A percentile compares a stretch with the other conserved stretches of the same genome.
These are phyloP conservation scores for Talaromyces stipitatus DNA, from an alignment of 495 filamentous ascomycete genomes.

Conservation along the genomic window DNA sequence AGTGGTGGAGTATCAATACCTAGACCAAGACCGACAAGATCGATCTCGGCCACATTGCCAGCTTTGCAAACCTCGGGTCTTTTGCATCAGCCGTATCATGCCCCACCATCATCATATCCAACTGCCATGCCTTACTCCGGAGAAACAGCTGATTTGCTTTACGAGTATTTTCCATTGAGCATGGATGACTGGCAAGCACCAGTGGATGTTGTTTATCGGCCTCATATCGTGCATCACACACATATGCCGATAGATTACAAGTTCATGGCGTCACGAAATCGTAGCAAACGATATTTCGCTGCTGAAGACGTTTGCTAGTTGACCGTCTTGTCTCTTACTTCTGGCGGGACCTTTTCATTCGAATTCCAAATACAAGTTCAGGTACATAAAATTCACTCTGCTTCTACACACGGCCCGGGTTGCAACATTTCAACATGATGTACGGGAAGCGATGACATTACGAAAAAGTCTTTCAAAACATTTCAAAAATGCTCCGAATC, in stretches of 20 bases:
- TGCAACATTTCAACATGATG: not conserved
- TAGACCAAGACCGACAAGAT: conserved; percentile 26
- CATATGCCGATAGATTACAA: conserved; percentile 69
- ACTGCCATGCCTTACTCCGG: conserved; percentile 47
- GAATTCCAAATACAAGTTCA: not conserved
- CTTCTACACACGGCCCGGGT: not conserved
- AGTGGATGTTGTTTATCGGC: conserved; percentile 86
- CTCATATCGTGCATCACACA: conserved; percentile 86
- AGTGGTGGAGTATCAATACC: conserved; percentile 19
- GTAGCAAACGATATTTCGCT: conserved; percentile 75
- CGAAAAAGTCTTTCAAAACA: not conserved
- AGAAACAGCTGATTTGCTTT: conserved; percentile 72
- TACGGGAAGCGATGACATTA: not conserved
- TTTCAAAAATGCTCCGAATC: not conserved
- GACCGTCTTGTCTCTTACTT: not conserved
- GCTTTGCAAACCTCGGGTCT: conserved; percentile 26
- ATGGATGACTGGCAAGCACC: conserved; percentile 89
- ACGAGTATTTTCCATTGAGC: conserved; percentile 87
- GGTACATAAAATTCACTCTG: not conserved
- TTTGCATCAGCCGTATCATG: conserved; percentile 22
- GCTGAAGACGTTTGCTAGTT: conserved; percentile 49
- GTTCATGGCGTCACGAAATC: conserved; percentile 57
- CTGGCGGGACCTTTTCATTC: not conserved
- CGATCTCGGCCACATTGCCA: conserved; percentile 18
- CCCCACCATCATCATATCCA: conserved; percentile 26